Evolutionary conservation across 2,329 filamentous ascomycete genomes (phyloP).

Genomic region (Verticillium tricorpus): DNA sequence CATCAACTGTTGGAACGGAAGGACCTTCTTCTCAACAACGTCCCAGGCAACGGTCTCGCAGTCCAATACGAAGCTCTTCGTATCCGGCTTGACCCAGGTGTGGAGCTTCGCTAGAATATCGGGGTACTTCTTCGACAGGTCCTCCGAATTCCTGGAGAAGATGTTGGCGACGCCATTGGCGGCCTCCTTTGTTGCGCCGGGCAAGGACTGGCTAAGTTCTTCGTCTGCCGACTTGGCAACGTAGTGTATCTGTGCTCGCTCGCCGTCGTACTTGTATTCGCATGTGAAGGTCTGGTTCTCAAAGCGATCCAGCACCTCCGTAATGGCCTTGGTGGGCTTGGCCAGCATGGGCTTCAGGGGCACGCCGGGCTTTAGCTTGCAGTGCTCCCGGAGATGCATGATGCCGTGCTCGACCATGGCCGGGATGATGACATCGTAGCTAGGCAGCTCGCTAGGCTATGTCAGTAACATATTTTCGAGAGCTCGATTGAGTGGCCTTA

Average conservation of each 20-base stretch:
- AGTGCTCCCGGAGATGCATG: slow-evolving; percentile 73
- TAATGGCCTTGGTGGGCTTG: slow-evolving; percentile 97
- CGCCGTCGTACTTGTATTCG: slow-evolving; percentile 98
- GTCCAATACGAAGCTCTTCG: slow-evolving; percentile 95
- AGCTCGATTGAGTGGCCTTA: slow-evolving; percentile 27
- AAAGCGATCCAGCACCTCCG: slow-evolving; percentile 93
- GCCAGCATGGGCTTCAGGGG: slow-evolving; percentile 98
- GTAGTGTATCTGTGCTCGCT: slow-evolving; percentile 97
- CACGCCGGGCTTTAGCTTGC: slow-evolving; percentile 88
- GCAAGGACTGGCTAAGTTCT: slow-evolving; percentile 59
- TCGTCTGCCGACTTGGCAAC: slow-evolving; percentile 75
- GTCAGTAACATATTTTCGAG: slow-evolving; percentile 5
- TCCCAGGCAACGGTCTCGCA: slow-evolving; percentile 99
- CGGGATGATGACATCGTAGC: slow-evolving; percentile 92
- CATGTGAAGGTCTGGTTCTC: slow-evolving; percentile 95
- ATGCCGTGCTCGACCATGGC: slow-evolving; percentile 85
- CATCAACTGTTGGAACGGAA: slow-evolving; percentile 98
- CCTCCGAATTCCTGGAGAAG: slow-evolving; percentile 96
- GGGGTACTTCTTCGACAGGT: slow-evolving; percentile 95
- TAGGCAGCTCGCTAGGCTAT: slow-evolving; percentile 77
- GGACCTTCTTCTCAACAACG: slow-evolving; percentile 85
- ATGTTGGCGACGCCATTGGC: slow-evolving; percentile 80
- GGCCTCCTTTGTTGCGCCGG: slow-evolving; percentile 59
- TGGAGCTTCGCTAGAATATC: slow-evolving; percentile 87
- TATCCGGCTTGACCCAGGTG: slow-evolving; percentile 83